A percentile compares a stretch with the other conserved stretches of the same genome.
These are phyloP conservation scores for Kwoniella dendrophila DNA, from an alignment of 768 basidiomycete species.

Conservation along the genomic window DNA sequence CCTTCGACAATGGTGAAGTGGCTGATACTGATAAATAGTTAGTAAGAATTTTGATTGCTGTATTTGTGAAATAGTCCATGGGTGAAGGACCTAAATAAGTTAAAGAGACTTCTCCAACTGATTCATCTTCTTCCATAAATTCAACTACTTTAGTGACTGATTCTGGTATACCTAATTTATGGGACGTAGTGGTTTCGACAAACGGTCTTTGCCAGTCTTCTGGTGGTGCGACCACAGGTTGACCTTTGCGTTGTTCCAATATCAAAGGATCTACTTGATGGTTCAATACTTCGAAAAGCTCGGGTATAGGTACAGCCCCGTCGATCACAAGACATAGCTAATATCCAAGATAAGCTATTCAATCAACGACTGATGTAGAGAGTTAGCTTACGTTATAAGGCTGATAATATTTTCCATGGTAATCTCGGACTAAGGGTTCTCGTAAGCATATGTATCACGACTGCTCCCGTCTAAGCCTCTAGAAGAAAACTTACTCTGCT, in stretches of 20 bases:
- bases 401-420: conserved; percentile 85
- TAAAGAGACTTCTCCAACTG: conserved; percentile 78
- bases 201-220: conserved; percentile 91
- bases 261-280: conserved; percentile 79
- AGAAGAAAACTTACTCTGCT: conserved; percentile 69
- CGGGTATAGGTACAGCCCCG: conserved; percentile 76
- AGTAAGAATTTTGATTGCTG: conserved; percentile 84
- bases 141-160: conserved; percentile 71
- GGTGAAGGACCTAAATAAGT: conserved; percentile 70
- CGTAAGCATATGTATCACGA: not conserved
- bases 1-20: conserved; percentile 64
- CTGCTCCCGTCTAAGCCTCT: not conserved
- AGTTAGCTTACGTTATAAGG: conserved; percentile 70
- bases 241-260: conserved; percentile 66
- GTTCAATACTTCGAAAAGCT: conserved; percentile 80
- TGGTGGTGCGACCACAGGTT: conserved; percentile 59
- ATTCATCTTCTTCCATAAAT: conserved; percentile 95
- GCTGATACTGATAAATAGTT: conserved; percentile 77
- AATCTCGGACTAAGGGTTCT: conserved; percentile 70
- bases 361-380: not conserved
- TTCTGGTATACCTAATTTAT: conserved; percentile 49
- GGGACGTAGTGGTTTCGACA: conserved; percentile 77
- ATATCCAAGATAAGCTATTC: conserved; percentile 3
- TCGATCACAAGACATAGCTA: conserved; percentile 73
- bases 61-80: conserved; percentile 32